Evolutionary conservation across 2,329 filamentous ascomycete genomes (phyloP), one percentile per base, ranked within the genome.

Genomic region (Scedosporium dehoogii): DNA sequence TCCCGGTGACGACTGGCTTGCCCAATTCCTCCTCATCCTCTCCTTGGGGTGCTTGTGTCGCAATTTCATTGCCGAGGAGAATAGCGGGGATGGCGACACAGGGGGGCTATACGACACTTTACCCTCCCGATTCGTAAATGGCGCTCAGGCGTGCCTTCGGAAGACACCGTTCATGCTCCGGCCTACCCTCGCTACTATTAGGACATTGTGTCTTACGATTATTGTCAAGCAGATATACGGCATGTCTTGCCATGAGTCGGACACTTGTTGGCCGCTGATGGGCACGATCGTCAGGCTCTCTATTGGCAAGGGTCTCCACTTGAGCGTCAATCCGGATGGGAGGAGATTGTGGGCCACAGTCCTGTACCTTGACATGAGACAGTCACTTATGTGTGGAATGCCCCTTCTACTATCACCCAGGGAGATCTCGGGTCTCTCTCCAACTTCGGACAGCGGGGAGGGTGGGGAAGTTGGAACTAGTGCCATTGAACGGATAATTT

Each of bases 111-210:
- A 33, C 6, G 1, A 33, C 29, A 70, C 33, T 67, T 69, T 21
- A 72, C 72, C 4, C 72, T 69, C 1, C 70, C 74, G 64, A 66
- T 74, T 27, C 72, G 73, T 72, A 7, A 25, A 53, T n/a, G 73
- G 70, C 3, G 70, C 73, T 6, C 72, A 74, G 60, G 71, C 72
- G 0, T 74, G 72, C 44, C 68, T 74, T 4, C 71, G 73, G 68
- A 71, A 74, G 65, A 74, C 72, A 3, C 72, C 72, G 2, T 73
- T 73, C 62, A 74, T 74, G 69, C 73, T 74, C 56, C 71, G 73
- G 1, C 73, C 73, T 9, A 74, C 70, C 2, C 64, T 74, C 44
- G 64, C 71, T n/a, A 66, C 68, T 1, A 66, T 74, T 10, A 70
- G 71, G 61, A 66, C 69, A 1, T 62, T 73, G 16, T 67, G 68